Base-by-base conservation (phyloP, 2,329 filamentous ascomycete species). In the Nemania sp. region DNA sequence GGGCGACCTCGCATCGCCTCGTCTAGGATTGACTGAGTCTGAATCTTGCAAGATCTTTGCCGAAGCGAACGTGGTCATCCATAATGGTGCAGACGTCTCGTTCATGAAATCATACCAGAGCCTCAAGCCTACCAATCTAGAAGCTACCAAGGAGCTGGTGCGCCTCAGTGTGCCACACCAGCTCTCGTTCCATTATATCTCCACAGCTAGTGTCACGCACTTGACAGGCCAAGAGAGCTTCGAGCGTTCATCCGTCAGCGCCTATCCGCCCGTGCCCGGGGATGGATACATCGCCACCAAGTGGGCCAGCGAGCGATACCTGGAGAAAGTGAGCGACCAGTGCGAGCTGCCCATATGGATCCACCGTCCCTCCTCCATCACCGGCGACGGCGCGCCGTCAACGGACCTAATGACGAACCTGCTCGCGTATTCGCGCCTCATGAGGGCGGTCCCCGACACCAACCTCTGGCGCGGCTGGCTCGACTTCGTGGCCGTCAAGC, bases 1-100 rank as follows among this genome's bases (percentile, higher is more conserved):
- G 55, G 85, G 82, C 18, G 83, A 67, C 27, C 55, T 67, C 4
- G 26, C 11, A 1, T 3, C 13, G 1, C 58, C 58, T 2, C 15
- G 26, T 1, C 24, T 62, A 3, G 64, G 58, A 1, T 35, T 66
- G n/a, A 15, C 58, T 1, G 24, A 52, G 22, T 18, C 3, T 5
- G n/a, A 43, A 5, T 35, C 45, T 1, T 29, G 24, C 8, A 61
- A 32, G 62, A 64, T 49, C 63, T 73, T 60, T 29, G n/a, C 27
- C 3, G n/a, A 18, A 1, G 62, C 62, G 0, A 63, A 73, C 38
- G 49, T 51, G 0, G 45, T 73, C 24, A 66, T 74, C 20, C 73
- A 73, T 29, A 68, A 68, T 29, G 69, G 70, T 26, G 68, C 73
- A 1, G 71, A 74, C 52, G 49, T 45, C 0, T 72, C 72, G 1